These are phyloP conservation scores for Starmerella floricola DNA, from an alignment of 805 yeast genomes.

Conservation along the genomic window DNA sequence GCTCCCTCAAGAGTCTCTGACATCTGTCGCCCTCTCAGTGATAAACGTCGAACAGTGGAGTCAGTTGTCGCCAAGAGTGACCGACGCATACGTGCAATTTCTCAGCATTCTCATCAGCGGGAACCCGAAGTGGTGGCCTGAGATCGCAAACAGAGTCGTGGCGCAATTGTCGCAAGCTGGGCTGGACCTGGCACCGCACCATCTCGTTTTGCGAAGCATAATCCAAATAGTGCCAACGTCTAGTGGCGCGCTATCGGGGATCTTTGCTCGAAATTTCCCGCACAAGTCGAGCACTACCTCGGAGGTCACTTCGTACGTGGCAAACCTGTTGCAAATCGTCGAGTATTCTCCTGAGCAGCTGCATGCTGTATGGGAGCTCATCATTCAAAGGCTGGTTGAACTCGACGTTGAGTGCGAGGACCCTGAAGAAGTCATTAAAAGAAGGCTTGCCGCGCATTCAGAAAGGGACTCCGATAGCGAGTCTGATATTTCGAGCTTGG, in stretches of 20 bases:
- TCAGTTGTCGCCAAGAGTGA: conserved; percentile 34
- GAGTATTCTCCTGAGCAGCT: conserved; percentile 68
- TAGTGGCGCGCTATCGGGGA: conserved; percentile 47
- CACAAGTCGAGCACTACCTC: conserved; percentile 49
- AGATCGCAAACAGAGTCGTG: conserved; percentile 60
- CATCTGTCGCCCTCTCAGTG: conserved; percentile 45
- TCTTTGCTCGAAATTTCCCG: conserved; percentile 56
- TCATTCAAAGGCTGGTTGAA: conserved; percentile 69
- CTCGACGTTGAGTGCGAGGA: conserved; percentile 87
- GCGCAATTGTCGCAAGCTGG: conserved; percentile 39
- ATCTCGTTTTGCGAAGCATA: conserved; percentile 51
- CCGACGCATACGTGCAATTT: conserved; percentile 54
- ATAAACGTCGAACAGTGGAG: conserved; percentile 51
- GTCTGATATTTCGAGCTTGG: conserved; percentile 21
- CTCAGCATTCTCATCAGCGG: conserved; percentile 69
- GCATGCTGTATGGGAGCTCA: conserved; percentile 62
- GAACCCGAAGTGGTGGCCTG: conserved; percentile 80
- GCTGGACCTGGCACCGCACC: conserved; percentile 37
- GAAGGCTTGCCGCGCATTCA: too few relatives aligned
- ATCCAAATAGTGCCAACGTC: conserved; percentile 73
- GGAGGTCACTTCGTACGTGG: conserved; percentile 41
- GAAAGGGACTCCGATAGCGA: too few relatives aligned
- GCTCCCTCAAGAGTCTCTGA: conserved; percentile 42
- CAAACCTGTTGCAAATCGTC: conserved; percentile 47
- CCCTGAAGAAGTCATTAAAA: conserved; percentile 38